These are phyloP conservation scores for Hypoxylon rickii DNA, from an alignment of 495 filamentous ascomycete species.

Conservation along the genomic window DNA sequence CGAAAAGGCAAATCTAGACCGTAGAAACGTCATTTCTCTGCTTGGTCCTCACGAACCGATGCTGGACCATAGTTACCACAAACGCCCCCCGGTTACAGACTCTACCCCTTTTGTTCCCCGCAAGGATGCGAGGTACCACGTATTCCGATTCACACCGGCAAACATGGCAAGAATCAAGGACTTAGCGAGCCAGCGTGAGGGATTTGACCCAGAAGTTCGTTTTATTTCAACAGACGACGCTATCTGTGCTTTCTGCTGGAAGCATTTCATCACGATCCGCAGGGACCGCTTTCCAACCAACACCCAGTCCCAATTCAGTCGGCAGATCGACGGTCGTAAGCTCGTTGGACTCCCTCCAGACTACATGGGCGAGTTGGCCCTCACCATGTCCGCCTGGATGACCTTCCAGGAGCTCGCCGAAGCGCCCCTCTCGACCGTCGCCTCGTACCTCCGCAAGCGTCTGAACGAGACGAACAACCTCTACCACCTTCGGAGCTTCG, in stretches of 20 bases:
- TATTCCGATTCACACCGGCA: conserved; percentile 31
- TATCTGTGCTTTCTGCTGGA: conserved; percentile 41
- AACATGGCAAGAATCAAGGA: conserved; percentile 60
- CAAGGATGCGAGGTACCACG: conserved; percentile 17
- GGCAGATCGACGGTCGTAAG: conserved; percentile 46
- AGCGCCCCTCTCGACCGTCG: conserved; percentile 33
- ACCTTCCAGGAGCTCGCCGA: conserved; percentile 22
- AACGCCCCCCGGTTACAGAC: conserved; percentile 11
- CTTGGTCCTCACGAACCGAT: conserved; percentile 36
- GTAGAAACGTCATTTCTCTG: conserved; percentile 38
- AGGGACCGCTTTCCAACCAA: conserved; percentile 18
- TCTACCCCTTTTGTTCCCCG: conserved; percentile 6
- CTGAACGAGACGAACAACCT: conserved; percentile 38
- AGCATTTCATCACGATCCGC: conserved; percentile 37
- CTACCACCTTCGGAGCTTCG: conserved; percentile 45
- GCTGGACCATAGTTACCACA: conserved; percentile 40
- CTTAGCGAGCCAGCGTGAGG: conserved; percentile 63
- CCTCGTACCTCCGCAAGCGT: conserved; percentile 36
- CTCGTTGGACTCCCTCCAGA: conserved; percentile 38
- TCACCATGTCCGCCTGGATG: conserved; percentile 33
- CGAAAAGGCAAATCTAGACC: conserved; percentile 42
- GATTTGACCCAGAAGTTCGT: conserved; percentile 59
- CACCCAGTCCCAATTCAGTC: conserved; percentile 37
- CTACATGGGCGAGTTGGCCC: conserved; percentile 49
- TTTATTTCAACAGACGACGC: conserved; percentile 38